Base-by-base conservation (phyloP, 805 yeast genomes). In the Ogataea thermomethanolica region DNA sequence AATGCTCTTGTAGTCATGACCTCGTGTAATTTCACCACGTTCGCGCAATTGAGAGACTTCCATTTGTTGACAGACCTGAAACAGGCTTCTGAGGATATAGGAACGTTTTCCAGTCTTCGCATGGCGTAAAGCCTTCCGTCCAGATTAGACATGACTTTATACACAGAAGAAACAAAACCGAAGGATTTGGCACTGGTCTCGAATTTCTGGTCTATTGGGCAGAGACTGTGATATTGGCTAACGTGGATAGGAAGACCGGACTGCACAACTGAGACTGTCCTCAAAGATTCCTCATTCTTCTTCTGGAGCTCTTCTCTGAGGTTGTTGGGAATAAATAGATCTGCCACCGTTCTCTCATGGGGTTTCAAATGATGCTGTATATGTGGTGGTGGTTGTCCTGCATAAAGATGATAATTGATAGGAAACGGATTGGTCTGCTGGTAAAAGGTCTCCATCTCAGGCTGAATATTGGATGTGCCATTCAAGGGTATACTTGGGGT, bases 1-100 rank as follows among this genome's bases (percentile, higher is more conserved):
- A 93, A 93, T 5, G 88, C 83, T 41, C 88, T 76, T 5, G 91
- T 79, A 1, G 96, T 82, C 60, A 93, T 91, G 6, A 93, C 88
- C 57, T 90, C 96, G 30, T 76, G 73, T 5, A 88, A 64, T 29
- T 74, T 70, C 1, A 84, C 85, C 15, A 87, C 66, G 51, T 82
- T 81, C 2, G 87, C 73, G 47, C 67, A 64, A 7, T 65, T 63
- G 15, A 82, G 48, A 10, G 67, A 66, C 42, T 67, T 74, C 97
- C 97, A 91, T 46, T 64, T 70, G 51, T 80, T 79, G 40, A 85
- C 74, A 5, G 73, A 63, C 27, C 71, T 68, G 49, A 90, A 74
- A 21, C 83, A 76, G 35, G 68, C 61, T 45, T 86, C 86, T 36
- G 79, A 76, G 0, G 67, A 53, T 11, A 73, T 66, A 25, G 74